These are phyloP conservation scores for Zanthoxylum bungeanum DNA, from an alignment of 345 rosid genomes.

Conservation along the genomic window DNA sequence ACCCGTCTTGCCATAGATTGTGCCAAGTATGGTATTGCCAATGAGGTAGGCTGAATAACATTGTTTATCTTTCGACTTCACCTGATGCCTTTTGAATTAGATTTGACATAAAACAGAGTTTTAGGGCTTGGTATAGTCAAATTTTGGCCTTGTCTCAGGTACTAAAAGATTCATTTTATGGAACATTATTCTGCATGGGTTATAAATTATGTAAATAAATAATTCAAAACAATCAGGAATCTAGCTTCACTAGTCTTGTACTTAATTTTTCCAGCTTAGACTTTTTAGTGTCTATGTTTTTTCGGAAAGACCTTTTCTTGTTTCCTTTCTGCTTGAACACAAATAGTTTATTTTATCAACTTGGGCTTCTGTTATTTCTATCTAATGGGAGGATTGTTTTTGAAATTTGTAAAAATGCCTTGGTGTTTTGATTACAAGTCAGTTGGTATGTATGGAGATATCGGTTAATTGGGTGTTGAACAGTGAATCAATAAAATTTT, in stretches of 20 bases:
- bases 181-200: neutral
- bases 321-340: too few relatives aligned
- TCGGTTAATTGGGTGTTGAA: neutral
- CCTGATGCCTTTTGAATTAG: neutral
- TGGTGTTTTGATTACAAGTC: neutral
- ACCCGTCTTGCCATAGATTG: slow-evolving; percentile 95
- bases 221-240: neutral
- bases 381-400: neutral
- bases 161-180: neutral
- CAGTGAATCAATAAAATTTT: neutral
- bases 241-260: neutral
- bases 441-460: neutral
- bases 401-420: neutral
- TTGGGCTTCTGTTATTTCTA: neutral
- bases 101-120: neutral
- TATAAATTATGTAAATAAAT: neutral
- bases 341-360: neutral
- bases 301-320: neutral
- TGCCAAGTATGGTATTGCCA: slow-evolving; percentile 92
- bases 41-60: slow-evolving; percentile 56
- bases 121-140: neutral
- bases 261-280: neutral
- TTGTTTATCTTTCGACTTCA: neutral
- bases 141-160: neutral
- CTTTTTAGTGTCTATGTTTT: neutral